phyloP scores from a whole-genome alignment of 1,284 basidiomycete species.

The Rhodofomes roseus region DNA sequence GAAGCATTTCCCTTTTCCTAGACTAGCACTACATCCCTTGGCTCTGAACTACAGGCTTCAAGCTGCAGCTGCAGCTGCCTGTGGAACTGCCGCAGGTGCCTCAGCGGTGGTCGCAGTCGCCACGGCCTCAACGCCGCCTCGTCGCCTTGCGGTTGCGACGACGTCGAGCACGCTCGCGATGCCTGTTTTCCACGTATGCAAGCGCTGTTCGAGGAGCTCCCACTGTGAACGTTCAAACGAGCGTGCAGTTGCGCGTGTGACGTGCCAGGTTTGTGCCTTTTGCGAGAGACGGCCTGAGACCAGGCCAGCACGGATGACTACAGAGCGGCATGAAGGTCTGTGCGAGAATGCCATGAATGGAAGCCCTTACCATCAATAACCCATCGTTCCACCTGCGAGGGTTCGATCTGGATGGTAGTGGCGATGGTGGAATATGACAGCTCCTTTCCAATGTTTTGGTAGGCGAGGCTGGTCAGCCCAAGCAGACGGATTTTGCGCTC shows the following conservation, averaged over 20 bases:
- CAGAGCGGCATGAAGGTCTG: not conserved
- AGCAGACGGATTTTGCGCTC: slow-evolving; percentile 83
- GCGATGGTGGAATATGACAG: slow-evolving; percentile 77
- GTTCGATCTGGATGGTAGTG: slow-evolving; percentile 62
- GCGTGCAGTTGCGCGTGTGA: slow-evolving; percentile 76
- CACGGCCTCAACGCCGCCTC: slow-evolving; percentile 21
- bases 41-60: no score
- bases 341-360: not conserved
- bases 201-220: slow-evolving; percentile 76
- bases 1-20: not conserved
- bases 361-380: slow-evolving; percentile 77
- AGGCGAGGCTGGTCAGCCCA: slow-evolving; percentile 75
- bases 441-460: slow-evolving; percentile 73
- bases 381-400: slow-evolving; percentile 83
- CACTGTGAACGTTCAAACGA: slow-evolving; percentile 80
- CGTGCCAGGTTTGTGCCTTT: slow-evolving; percentile 69
- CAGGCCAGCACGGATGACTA: slow-evolving; percentile 84
- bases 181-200: slow-evolving; percentile 79
- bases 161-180: slow-evolving; percentile 67
- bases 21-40: not conserved
- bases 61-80: slow-evolving; percentile 19
- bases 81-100: slow-evolving; percentile 14
- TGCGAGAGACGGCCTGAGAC: slow-evolving; percentile 86
- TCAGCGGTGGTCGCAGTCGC: slow-evolving; percentile 10
- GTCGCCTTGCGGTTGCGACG: slow-evolving; percentile 56